Conservation (phyloP, 345 rosid species). For the Erysimum cheiranthoides region DNA sequence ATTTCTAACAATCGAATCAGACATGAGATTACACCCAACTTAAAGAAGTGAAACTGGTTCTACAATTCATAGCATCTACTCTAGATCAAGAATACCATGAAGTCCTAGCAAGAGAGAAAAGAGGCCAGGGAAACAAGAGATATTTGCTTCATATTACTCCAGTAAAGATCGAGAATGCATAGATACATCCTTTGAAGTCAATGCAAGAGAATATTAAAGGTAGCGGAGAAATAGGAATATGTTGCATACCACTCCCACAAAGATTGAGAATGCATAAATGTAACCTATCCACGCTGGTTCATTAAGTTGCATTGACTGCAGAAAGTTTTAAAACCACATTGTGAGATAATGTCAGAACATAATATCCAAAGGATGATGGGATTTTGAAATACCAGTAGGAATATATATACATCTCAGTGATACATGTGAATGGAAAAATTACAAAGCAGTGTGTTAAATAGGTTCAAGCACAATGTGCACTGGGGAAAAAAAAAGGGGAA, state of each 20-base stretch:
- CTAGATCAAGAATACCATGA: conserved; percentile 7
- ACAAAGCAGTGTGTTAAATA: conserved; percentile 20
- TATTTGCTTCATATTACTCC: conserved; percentile 18
- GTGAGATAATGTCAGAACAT: conserved; percentile 33
- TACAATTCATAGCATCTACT: conserved; percentile 23
- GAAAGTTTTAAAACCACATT: conserved; percentile 35
- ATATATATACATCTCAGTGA: background rate
- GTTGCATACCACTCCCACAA: conserved; percentile 91
- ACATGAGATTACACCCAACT: background rate
- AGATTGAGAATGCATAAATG: conserved; percentile 87
- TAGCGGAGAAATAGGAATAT: conserved; percentile 26
- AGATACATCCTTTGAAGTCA: conserved; percentile 54
- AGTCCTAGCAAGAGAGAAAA: conserved; percentile 10
- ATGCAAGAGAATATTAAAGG: conserved; percentile 19
- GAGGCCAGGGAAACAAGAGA: background rate
- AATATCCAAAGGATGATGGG: conserved; percentile 27
- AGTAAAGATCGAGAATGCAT: background rate
- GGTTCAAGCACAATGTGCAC: conserved; percentile 15
- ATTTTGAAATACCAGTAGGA: background rate
- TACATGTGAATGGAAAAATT: conserved; percentile 10
- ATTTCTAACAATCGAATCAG: background rate
- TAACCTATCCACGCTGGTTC: conserved; percentile 96
- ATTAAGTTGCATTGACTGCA: conserved; percentile 98
- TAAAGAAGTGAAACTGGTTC: background rate
- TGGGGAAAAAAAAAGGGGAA: conserved; percentile 1